Percentiles rank a stretch among this genome's conserved stretches.
phyloP scores from a whole-genome alignment of 2,329 filamentous ascomycete species.

The Daldinia sp. region DNA sequence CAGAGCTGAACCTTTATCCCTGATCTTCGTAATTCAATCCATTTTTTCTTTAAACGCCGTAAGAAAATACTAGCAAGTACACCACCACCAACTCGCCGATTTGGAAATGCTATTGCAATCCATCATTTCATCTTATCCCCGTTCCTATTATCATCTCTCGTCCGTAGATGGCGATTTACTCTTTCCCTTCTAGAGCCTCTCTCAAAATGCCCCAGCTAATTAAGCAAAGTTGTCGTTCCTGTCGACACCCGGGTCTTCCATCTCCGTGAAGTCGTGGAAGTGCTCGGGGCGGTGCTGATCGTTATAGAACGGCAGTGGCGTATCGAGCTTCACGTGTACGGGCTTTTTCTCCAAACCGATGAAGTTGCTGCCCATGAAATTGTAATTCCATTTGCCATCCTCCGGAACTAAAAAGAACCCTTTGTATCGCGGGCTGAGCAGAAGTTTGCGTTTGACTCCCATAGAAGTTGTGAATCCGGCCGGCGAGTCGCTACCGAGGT shows the following conservation, averaged over 20 bases:
- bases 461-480: constrained; percentile 91
- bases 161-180: constrained; percentile 7
- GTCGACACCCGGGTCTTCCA: constrained; percentile 97
- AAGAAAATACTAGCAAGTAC: constrained; percentile 11
- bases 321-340: constrained; percentile 92
- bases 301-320: constrained; percentile 88
- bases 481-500: constrained; percentile 89
- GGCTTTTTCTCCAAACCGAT: constrained; percentile 88
- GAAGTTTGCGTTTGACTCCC: constrained; percentile 93
- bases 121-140: constrained; percentile 17
- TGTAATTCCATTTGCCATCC: constrained; percentile 93
- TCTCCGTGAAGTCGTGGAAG: constrained; percentile 96
- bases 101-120: constrained; percentile 30
- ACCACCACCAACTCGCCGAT: constrained; percentile 20
- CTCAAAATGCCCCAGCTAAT: constrained; percentile 33
- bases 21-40: constrained; percentile 31
- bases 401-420: constrained; percentile 98
- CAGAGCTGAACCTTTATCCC: constrained; percentile 26
- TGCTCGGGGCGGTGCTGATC: constrained; percentile 91
- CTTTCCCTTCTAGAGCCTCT: background rate
- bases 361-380: constrained; percentile 94
- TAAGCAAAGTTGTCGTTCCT: constrained; percentile 92
- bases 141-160: background rate
- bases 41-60: constrained; percentile 25
- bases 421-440: constrained; percentile 91